Percentiles rank a stretch among this genome's conserved stretches.
phyloP scores from a whole-genome alignment of 1,139 yeast genomes.

The Oligophagozyma castellii region DNA sequence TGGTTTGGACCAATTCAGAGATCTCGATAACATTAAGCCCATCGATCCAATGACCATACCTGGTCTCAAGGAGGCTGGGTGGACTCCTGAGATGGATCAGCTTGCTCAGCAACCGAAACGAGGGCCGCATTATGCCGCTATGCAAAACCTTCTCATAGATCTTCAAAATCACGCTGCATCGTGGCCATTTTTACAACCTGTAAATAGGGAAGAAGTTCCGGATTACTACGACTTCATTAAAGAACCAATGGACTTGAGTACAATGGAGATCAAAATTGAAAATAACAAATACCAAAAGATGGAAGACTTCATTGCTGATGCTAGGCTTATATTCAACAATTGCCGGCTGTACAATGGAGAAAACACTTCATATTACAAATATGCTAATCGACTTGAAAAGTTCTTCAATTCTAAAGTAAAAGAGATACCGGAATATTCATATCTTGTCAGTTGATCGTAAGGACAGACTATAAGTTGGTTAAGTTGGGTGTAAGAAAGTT shows the following conservation, averaged over 20 bases:
- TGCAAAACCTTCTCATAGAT: conserved; percentile 80
- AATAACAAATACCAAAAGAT: conserved; percentile 82
- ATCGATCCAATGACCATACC: conserved; percentile 72
- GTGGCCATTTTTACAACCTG: conserved; percentile 97
- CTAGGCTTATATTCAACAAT: conserved; percentile 73
- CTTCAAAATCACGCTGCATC: conserved; percentile 91
- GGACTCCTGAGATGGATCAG: conserved; percentile 98
- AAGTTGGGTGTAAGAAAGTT: not conserved
- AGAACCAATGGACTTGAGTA: conserved; percentile 97
- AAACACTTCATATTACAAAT: conserved; percentile 77
- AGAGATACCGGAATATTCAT: conserved; percentile 40
- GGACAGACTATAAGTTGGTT: not conserved
- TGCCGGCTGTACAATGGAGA: conserved; percentile 85
- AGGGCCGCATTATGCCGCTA: conserved; percentile 87
- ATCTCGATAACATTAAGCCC: conserved; percentile 34
- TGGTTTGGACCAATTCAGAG: conserved; percentile 64
- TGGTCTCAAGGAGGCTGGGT: conserved; percentile 83
- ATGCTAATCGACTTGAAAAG: conserved; percentile 86
- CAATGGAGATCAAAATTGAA: conserved; percentile 90
- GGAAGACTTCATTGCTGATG: conserved; percentile 85
- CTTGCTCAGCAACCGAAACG: conserved; percentile 90
- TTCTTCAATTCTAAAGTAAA: conserved; percentile 68
- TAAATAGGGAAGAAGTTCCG: conserved; percentile 84
- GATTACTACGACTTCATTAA: conserved; percentile 93
- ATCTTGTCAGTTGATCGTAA: conserved; percentile 22